phyloP scores from a whole-genome alignment of 169 alveolate species.

The Hepatocystis sp. region DNA sequence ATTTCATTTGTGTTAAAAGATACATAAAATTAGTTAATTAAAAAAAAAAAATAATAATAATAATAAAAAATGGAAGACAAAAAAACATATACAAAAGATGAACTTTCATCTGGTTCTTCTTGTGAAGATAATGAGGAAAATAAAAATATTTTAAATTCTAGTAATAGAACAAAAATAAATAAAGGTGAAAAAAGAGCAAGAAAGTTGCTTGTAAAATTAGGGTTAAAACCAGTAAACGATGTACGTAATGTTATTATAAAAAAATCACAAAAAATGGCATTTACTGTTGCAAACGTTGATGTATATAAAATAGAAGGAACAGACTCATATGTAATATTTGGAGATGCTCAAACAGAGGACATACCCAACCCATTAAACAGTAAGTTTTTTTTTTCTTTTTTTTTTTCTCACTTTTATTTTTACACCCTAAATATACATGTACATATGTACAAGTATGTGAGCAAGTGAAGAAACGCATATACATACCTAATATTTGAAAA shows the following conservation, averaged over 20 bases:
- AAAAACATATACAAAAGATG: slow-evolving; percentile 58
- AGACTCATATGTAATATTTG: slow-evolving; percentile 96
- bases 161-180: slow-evolving; percentile 82
- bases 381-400: neutral
- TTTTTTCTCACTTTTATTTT: too few relatives aligned
- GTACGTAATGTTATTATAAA: slow-evolving; percentile 93
- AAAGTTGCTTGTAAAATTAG: slow-evolving; percentile 93
- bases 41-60: neutral
- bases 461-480: too few relatives aligned
- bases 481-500: too few relatives aligned
- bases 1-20: too few relatives aligned
- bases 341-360: slow-evolving; percentile 97
- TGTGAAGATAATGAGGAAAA: slow-evolving; percentile 74
- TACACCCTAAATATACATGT: too few relatives aligned
- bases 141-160: slow-evolving; percentile 54
- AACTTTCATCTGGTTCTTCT: slow-evolving; percentile 65
- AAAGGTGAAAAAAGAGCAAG: slow-evolving; percentile 96
- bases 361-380: slow-evolving; percentile 82
- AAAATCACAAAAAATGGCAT: slow-evolving; percentile 93
- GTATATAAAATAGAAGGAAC: slow-evolving; percentile 93
- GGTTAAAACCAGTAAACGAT: slow-evolving; percentile 93
- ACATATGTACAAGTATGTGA: too few relatives aligned
- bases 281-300: slow-evolving; percentile 95
- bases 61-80: slow-evolving; percentile 58
- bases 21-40: too few relatives aligned